Evolutionary conservation across 345 rosid species (phyloP).

Genomic region (Linum lewisii): DNA sequence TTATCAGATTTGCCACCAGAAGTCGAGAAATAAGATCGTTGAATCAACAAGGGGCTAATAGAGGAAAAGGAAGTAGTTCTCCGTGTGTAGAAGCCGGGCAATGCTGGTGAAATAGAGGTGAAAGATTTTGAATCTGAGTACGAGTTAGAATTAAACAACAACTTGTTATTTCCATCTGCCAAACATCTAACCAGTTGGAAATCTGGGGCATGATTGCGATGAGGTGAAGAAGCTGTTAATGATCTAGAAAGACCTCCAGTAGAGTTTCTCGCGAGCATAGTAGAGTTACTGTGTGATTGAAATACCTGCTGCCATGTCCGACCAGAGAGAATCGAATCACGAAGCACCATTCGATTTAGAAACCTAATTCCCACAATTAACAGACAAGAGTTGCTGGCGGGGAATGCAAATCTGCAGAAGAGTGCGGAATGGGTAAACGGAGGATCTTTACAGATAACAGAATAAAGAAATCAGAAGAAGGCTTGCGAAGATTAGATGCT

Average conservation of each 20-base stretch:
- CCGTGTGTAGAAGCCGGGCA: conserved; percentile 12
- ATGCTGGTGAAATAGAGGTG: conserved; percentile 16
- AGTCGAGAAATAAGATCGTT: conserved; percentile 29
- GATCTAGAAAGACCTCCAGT: conserved; percentile 16
- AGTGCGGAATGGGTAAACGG: too few species aligned
- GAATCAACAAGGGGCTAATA: conserved; percentile 18
- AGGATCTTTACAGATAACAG: too few species aligned
- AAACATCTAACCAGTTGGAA: conserved; percentile 13
- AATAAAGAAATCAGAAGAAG: too few species aligned
- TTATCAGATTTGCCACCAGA: conserved; percentile 40
- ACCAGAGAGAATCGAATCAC: conserved; percentile 19
- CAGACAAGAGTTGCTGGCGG: not conserved
- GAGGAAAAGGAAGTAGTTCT: conserved; percentile 24
- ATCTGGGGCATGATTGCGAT: conserved; percentile 9
- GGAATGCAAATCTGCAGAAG: too few species aligned
- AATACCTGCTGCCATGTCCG: conserved; percentile 9
- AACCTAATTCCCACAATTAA: conserved; percentile 40
- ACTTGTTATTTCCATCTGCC: conserved; percentile 11
- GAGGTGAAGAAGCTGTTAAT: conserved; percentile 11
- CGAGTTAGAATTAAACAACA: conserved; percentile 11
- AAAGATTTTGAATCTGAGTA: conserved; percentile 2
- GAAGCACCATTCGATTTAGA: conserved; percentile 28
- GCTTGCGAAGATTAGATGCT: too few species aligned
- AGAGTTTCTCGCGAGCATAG: conserved; percentile 11
- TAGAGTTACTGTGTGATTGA: conserved; percentile 11